Evolutionary conservation across 2,329 filamentous ascomycete species (phyloP).

Genomic region (Alternaria rosae): DNA sequence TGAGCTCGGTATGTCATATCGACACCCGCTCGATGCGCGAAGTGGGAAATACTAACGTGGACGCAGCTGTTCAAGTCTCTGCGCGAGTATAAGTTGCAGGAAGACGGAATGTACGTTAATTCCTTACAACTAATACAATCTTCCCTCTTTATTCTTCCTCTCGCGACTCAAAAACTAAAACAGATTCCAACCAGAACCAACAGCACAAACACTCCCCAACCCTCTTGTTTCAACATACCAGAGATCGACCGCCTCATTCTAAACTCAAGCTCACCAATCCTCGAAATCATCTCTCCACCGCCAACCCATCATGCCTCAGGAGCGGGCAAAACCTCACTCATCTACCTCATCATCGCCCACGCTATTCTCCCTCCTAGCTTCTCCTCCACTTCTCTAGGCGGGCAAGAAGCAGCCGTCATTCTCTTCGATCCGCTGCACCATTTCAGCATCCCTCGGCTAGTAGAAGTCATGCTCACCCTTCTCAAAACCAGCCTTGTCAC

Average conservation of each 20-base stretch:
- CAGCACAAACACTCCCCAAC: not conserved
- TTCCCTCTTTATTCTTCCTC: not conserved
- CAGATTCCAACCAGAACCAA: not conserved
- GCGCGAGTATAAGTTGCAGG: constrained; percentile 30
- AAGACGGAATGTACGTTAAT: constrained; percentile 14
- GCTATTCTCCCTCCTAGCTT: constrained; percentile 58
- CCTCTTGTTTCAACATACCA: constrained; percentile 51
- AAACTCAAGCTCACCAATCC: constrained; percentile 19
- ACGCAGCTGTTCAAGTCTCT: constrained; percentile 53
- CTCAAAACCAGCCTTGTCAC: constrained; percentile 5
- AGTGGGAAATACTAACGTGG: not conserved
- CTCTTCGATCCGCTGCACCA: constrained; percentile 64
- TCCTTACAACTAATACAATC: not conserved
- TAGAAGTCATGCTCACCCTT: constrained; percentile 41
- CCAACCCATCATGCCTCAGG: constrained; percentile 48
- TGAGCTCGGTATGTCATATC: constrained; percentile 35
- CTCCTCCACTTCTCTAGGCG: constrained; percentile 42
- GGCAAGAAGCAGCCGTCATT: constrained; percentile 56
- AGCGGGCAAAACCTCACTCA: constrained; percentile 65
- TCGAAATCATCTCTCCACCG: constrained; percentile 63
- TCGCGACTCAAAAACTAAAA: not conserved
- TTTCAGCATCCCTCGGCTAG: constrained; percentile 61
- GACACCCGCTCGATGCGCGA: not conserved
- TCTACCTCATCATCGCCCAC: constrained; percentile 63
- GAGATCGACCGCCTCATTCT: constrained; percentile 54